Evolutionary conservation across 2,329 filamentous ascomycete species (phyloP).

Genomic region (Cryphonectria carpinicola): DNA sequence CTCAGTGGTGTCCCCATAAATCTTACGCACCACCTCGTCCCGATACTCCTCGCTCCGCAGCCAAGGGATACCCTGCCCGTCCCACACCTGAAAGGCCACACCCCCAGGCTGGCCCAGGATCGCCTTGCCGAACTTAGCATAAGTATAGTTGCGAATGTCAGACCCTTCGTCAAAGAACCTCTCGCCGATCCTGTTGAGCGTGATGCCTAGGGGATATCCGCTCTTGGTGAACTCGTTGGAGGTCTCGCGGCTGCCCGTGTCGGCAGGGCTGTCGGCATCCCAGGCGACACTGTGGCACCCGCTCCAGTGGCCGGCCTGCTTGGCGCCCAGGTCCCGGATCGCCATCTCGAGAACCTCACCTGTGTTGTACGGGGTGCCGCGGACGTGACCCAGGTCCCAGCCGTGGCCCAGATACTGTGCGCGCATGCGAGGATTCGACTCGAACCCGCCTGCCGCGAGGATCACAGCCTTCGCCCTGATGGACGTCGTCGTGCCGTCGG

Average conservation of each 20-base stretch:
- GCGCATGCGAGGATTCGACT: constrained; percentile 62
- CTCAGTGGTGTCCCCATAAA: constrained; percentile 54
- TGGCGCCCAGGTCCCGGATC: constrained; percentile 53
- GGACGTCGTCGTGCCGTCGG: constrained; percentile 31
- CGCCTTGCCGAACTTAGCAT: constrained; percentile 66
- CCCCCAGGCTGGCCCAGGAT: constrained; percentile 63
- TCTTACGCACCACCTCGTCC: constrained; percentile 57
- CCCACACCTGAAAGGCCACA: constrained; percentile 68
- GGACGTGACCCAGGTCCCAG: constrained; percentile 66
- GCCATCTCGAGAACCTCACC: constrained; percentile 61
- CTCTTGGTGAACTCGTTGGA: constrained; percentile 73
- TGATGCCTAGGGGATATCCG: constrained; percentile 68
- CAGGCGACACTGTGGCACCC: constrained; percentile 69
- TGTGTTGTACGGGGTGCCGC: constrained; percentile 67
- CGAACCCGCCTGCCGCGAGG: constrained; percentile 66
- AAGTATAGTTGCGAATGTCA: constrained; percentile 69
- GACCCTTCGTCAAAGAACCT: constrained; percentile 70
- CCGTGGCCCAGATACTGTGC: constrained; percentile 57
- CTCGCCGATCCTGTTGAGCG: constrained; percentile 61
- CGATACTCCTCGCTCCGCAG: constrained; percentile 66
- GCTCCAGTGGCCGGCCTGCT: constrained; percentile 61
- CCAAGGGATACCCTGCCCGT: constrained; percentile 54
- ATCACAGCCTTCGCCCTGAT: constrained; percentile 50
- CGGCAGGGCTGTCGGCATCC: constrained; percentile 63
- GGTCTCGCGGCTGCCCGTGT: constrained; percentile 59